Percentiles rank a stretch among this genome's conserved stretches.
Evolutionary conservation across 352 stramenopile species (phyloP).

Genomic region (Nothophytophthora sp.): DNA sequence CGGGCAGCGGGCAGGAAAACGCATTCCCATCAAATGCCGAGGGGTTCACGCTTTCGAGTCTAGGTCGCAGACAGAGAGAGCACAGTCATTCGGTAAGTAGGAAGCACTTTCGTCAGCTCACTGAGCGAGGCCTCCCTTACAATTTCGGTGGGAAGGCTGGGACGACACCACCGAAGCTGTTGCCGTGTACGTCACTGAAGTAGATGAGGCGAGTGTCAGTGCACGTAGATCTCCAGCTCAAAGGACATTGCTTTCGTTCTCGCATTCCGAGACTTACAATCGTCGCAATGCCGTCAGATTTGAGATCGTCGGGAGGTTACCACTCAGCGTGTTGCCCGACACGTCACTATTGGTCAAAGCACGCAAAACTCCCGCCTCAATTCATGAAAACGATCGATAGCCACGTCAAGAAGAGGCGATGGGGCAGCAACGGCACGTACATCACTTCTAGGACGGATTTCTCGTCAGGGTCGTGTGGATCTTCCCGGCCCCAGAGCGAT

Average conservation of each 20-base stretch:
- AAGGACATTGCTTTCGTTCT: no score
- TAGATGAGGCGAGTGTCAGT: not conserved
- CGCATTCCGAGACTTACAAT: conserved; percentile 52
- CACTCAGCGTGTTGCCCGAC: conserved; percentile 46
- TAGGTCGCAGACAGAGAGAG: conserved; percentile 3
- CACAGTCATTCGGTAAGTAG: no score
- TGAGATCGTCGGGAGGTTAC: conserved; percentile 37
- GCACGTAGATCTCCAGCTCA: no score
- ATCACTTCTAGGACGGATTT: conserved; percentile 40
- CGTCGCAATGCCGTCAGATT: conserved; percentile 43
- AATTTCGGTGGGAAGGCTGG: conserved; percentile 23
- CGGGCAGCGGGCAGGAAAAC: conserved; percentile 17
- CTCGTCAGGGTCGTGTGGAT: conserved; percentile 55
- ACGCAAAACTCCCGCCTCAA: not conserved
- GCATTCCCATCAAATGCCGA: conserved; percentile 17
- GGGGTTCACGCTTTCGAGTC: conserved; percentile 9
- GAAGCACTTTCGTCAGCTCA: no score
- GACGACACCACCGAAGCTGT: conserved; percentile 29
- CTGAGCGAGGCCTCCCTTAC: no score
- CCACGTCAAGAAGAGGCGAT: not conserved
- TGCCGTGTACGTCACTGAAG: conserved; percentile 36
- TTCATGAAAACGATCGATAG: not conserved
- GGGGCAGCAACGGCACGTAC: conserved; percentile 25
- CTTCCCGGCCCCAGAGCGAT: conserved; percentile 39
- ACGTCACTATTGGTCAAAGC: conserved; percentile 33